These are phyloP conservation scores for Spizellomyces sp. DNA, from an alignment of 192 early-diverging fungal genomes.

Conservation along the genomic window DNA sequence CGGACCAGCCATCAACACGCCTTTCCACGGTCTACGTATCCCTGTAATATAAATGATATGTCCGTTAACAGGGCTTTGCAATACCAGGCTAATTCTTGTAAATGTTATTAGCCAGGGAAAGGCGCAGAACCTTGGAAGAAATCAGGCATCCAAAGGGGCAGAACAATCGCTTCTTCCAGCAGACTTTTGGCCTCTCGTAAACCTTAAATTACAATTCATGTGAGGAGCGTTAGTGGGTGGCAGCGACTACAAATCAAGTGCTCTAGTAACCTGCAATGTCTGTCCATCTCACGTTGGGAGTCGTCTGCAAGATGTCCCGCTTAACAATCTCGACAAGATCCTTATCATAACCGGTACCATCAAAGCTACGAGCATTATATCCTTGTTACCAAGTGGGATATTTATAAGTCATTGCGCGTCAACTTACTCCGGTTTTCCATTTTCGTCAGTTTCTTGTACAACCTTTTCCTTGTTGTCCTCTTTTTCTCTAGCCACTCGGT, in stretches of 20 bases:
- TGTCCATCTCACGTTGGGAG: conserved; percentile 57
- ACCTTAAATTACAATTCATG: conserved; percentile 21
- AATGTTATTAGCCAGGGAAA: neutral
- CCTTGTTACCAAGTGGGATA: too few relatives aligned
- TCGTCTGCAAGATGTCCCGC: conserved; percentile 59
- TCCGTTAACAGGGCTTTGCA: neutral
- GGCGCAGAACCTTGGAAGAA: conserved; percentile 51
- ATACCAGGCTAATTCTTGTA: neutral
- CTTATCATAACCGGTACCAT: conserved; percentile 61
- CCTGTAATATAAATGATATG: conserved; percentile 11
- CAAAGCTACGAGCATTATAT: conserved; percentile 33
- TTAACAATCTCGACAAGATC: conserved; percentile 66
- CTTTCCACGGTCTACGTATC: conserved; percentile 64
- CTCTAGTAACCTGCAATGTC: conserved; percentile 54
- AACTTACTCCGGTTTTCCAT: conserved; percentile 30
- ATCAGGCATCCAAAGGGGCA: conserved; percentile 70
- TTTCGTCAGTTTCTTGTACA: conserved; percentile 15
- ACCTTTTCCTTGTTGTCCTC: conserved; percentile 19
- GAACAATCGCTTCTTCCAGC: conserved; percentile 65
- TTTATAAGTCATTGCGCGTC: neutral
- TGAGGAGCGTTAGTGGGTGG: too few relatives aligned
- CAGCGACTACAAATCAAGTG: conserved; percentile 8
- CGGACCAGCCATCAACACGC: conserved; percentile 66
- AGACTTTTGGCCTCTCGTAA: conserved; percentile 59
- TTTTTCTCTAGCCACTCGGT: conserved; percentile 23